A percentile compares a stretch with the other conserved stretches of the same genome.
These are phyloP conservation scores for Mycena crocata DNA, from an alignment of 768 basidiomycete genomes.

Conservation along the genomic window DNA sequence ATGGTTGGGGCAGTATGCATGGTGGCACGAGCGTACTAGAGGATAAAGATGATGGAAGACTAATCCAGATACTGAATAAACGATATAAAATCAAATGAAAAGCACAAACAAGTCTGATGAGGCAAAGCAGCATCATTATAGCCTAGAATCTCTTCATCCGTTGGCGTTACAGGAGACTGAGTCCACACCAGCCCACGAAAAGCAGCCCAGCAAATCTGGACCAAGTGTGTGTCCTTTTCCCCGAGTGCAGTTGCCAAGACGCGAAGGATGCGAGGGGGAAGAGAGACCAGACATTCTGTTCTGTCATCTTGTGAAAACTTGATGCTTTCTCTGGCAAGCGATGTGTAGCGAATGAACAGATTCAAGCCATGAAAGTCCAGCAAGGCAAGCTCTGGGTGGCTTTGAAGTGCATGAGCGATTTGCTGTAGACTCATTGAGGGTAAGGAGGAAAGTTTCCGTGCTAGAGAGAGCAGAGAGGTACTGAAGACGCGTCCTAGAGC, in stretches of 20 bases:
- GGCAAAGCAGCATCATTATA: slow-evolving; percentile 1
- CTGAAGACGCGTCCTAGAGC: not conserved
- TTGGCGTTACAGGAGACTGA: not conserved
- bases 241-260: slow-evolving; percentile 8
- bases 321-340: not conserved
- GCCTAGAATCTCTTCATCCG: not conserved
- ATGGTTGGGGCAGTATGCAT: not conserved
- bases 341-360: slow-evolving; percentile 8
- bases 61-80: not conserved
- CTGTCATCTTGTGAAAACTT: not conserved
- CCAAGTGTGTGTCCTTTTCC: slow-evolving; percentile 2
- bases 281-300: not conserved
- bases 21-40: not conserved
- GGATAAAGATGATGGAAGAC: slow-evolving; percentile 13
- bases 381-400: not conserved
- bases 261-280: not conserved
- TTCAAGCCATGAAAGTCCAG: slow-evolving; percentile 5
- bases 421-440: slow-evolving; percentile 9
- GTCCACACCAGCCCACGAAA: not conserved
- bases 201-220: slow-evolving; percentile 9
- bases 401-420: not conserved
- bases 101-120: not conserved
- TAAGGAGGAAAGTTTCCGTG: not conserved
- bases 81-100: not conserved
- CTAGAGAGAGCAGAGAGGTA: not conserved